Percentiles rank a stretch among this genome's conserved stretches.
Evolutionary conservation across 2,329 filamentous ascomycete genomes (phyloP).

Genomic region (Fusarium sp.): DNA sequence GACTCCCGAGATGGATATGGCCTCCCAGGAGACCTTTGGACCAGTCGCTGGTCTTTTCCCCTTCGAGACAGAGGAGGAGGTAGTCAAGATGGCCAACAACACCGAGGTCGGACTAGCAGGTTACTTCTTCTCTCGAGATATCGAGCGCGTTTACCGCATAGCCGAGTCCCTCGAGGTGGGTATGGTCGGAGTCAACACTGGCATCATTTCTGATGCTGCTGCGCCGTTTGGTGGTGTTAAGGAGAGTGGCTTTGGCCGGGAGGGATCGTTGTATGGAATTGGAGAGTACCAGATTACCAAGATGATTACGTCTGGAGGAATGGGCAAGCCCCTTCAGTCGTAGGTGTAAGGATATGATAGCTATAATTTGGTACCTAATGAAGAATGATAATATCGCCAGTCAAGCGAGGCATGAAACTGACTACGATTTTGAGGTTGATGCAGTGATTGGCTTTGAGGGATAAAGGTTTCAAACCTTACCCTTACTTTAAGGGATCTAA

Average conservation of each 20-base stretch:
- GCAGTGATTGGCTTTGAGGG: too few relatives aligned
- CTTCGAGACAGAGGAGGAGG: constrained; percentile 90
- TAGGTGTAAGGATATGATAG: neutral
- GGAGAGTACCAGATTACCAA: constrained; percentile 83
- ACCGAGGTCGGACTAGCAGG: constrained; percentile 90
- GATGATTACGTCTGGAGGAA: constrained; percentile 68
- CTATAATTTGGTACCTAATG: neutral
- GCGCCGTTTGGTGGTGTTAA: constrained; percentile 84
- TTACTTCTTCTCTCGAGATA: constrained; percentile 86
- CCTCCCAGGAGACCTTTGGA: constrained; percentile 93
- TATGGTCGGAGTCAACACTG: constrained; percentile 89
- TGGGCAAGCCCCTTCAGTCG: constrained; percentile 66
- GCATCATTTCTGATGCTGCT: constrained; percentile 70
- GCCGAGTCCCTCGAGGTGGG: constrained; percentile 82
- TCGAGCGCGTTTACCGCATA: constrained; percentile 71
- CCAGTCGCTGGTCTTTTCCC: constrained; percentile 91
- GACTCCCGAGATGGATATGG: constrained; percentile 86
- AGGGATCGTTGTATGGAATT: constrained; percentile 82
- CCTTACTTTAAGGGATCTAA: too few relatives aligned
- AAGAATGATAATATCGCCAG: constrained; percentile 2
- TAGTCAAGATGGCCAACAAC: constrained; percentile 84
- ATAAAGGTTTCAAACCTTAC: too few relatives aligned
- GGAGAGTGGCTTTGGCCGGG: constrained; percentile 83
- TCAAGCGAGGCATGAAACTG: neutral
- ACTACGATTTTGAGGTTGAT: neutral